Base-by-base conservation (phyloP, 768 basidiomycete genomes). In the Hygrophorus pudorinus region DNA sequence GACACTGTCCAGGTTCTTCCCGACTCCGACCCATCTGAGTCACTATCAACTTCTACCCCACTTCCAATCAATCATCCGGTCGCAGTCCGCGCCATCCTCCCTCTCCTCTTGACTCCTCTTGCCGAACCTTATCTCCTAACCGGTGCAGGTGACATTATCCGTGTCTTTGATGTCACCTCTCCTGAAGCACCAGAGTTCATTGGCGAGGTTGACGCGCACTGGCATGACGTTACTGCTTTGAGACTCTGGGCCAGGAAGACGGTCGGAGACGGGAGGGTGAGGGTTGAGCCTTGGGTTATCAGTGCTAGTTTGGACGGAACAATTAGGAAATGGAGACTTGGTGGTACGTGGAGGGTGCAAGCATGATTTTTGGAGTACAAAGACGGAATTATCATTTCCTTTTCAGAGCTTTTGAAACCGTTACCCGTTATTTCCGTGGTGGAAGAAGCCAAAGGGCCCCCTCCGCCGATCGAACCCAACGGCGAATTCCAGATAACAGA, bases 281-380 rank as follows among this genome's bases (percentile, higher is more conserved):
- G 65, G 50, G 57, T 76, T 10, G 86, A 89, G 53, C 78, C 81
- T 14, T 92, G 86, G 83, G 70, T 97, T 33, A 61, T 97, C 30
- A 91, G 81, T 47, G 72, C 81, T 0, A 82, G 90, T 56, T 62
- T 98, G 46, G 94, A 98, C 58, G 78, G 81, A 33, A 96, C 92
- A 16, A 68, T 98, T 39, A 71, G 93, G 49, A 79, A 78, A 56
- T 98, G 93, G 93, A 75, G 68, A 55, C 63, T 93, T 40, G 65
- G 73, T 63, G 84, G 78, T 80, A 57, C 49, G 62, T 53, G 18
- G 17, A 13, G 39, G 21, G 27, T 37, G 18, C 30, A 20, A 37
- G 36, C n/a, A 34, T 9, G 18, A 31, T 11, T 42, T n/a, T 41
- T 16, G 7, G 8, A 10, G n/a, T 49, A 14, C 34, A 14, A 11